Evolutionary conservation across 1,284 basidiomycete species (phyloP), one percentile per base, ranked within the genome.

Genomic region (Ceratobasidium sp.): DNA sequence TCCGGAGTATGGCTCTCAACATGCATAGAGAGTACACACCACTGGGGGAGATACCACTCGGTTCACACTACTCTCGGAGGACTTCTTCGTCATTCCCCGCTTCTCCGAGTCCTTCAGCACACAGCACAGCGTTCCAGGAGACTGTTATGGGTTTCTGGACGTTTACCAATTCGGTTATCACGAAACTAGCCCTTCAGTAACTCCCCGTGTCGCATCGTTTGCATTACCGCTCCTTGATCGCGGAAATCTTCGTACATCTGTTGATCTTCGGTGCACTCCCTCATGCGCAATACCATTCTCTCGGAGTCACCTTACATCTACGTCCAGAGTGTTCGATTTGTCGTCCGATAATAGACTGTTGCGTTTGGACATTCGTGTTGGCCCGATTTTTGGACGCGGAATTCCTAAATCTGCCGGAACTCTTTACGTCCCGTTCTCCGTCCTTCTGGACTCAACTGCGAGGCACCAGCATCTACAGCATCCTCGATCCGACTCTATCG

Each of bases 231-330:
- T 11, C 11, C 31, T 63, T n/a, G 24, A 29, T 29, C 27, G 44
- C 15, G 59, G 59, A 22, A 33, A 60, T 29, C 44, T 41, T 3
- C 44, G 50, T 19, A 47, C 60, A 41, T 63, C 44, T 19, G 29
- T 63, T 24, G 44, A 63, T 31, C 60, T 63, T 22, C 60, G 60
- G 9, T 63, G 60, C 27, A 47, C 60, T 14, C 60, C 60, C 24
- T n/a, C n/a, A n/a, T n/a, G n/a, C n/a, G n/a, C n/a, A n/a, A n/a
- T n/a, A n/a, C n/a, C n/a, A n/a, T n/a, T n/a, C n/a, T n/a, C n/a
- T n/a, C n/a, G n/a, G n/a, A n/a, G n/a, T n/a, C n/a, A n/a, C n/a
- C n/a, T n/a, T n/a, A 63, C n/a, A n/a, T n/a, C n/a, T n/a, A n/a
- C n/a, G 14, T 47, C 60, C 24, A 41, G 60, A 29, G 5, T 63